Evolutionary conservation across 257 asterid species (phyloP), one percentile per base, ranked within the genome.

Genomic region (Misopates orontium): DNA sequence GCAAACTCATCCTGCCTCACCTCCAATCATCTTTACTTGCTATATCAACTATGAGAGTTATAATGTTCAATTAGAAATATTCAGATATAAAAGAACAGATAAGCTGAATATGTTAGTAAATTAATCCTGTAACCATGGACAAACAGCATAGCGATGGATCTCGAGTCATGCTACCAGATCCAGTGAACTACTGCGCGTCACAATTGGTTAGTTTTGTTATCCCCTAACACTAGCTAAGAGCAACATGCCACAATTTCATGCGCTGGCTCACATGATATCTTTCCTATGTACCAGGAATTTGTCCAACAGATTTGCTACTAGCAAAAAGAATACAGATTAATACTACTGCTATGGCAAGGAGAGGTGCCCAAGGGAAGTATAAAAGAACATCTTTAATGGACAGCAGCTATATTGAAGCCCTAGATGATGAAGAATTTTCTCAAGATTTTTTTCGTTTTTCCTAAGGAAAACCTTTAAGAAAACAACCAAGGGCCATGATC

Each of bases 401-500:
- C 48, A 63, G 21, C 41, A 62, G 47, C 23, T 55, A 44, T 47
- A 32, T 11, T 62, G 17, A 13, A 31, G 24, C 31, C 58, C 36
- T 25, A 18, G 68, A 40, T 40, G 32, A 18, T 60, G 52, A 11
- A n/a, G 36, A 32, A 60, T 47, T 42, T 60, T 24, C 57, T 1
- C 57, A 52, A 52, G 10, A 55, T 9, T 14, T 55, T n/a, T 17
- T 8, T 15, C 19, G 10, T 54, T 22, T 55, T 24, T 25, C 15
- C 16, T 12, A 23, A 0, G 16, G 20, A 18, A 20, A 16, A 48
- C 19, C 54, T 15, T 48, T 18, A 8, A n/a, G 21, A 21, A 14
- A 48, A 10, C 5, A 48, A 15, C 4, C 4, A n/a, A n/a, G n/a
- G n/a, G n/a, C n/a, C n/a, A n/a, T n/a, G n/a, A n/a, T n/a, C n/a